Evolutionary conservation across 2,329 filamentous ascomycete species (phyloP), one percentile per base, ranked within the genome.

Genomic region (Paraphoma chrysanthemicola): DNA sequence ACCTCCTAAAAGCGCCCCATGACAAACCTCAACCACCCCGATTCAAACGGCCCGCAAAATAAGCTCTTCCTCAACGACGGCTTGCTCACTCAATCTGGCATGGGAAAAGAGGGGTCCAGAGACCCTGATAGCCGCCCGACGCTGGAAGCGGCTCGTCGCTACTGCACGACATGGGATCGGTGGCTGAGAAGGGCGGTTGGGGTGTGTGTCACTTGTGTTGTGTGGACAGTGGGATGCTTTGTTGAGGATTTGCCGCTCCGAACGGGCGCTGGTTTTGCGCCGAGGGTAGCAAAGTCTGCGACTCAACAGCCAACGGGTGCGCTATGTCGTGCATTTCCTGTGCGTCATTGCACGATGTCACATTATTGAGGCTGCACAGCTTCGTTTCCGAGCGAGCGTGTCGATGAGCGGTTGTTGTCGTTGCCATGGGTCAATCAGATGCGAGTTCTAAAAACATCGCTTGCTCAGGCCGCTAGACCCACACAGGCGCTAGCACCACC

Each of bases 1-100:
- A 23, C 23, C 23, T 23, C 23, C 23, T 23, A 23, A 23, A 23
- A 23, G 23, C 23, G 23, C 23, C 23, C 36, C 17, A 49, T 54
- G 55, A 57, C 51, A 52, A 36, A 54, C 50, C 38, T 18, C 45
- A 51, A 58, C 42, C 41, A 45, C 47, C 47, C 33, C 33, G 38
- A 18, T n/a, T 43, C n/a, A 48, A 46, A 55, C 62, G 60, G 53
- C 53, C 60, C 59, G 57, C 48, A 59, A 38, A 51, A 56, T 58
- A 62, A 58, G 54, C 54, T 55, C 56, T 58, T 41, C 51, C 56
- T 42, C 55, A 59, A 54, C 54, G 49, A 56, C 51, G 31, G 36
- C 43, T 16, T 50, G 36, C 47, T 44, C 29, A 53, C 33, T 36
- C 14, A 36, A 10, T 36, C 14, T 10, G 33, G 33, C 10, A 10